These are phyloP conservation scores for Zizania palustris DNA, from an alignment of 202 grass and related monocot species.

Conservation along the genomic window DNA sequence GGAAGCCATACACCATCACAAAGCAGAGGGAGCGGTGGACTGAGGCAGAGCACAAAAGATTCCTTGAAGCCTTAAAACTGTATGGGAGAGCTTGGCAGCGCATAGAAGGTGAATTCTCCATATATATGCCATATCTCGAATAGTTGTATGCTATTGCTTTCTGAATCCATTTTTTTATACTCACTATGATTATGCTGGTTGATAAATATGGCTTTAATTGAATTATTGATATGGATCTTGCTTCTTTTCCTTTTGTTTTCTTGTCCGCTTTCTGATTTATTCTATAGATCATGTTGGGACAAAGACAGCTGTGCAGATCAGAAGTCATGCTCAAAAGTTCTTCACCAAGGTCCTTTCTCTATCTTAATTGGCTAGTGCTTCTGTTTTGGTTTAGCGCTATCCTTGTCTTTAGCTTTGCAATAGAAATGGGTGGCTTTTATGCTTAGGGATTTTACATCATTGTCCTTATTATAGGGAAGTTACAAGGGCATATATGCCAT, in stretches of 20 bases:
- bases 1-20: conserved; percentile 97
- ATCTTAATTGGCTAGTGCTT: conserved; percentile 41
- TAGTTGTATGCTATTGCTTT: conserved; percentile 14
- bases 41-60: conserved; percentile 93
- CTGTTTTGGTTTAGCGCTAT: conserved; percentile 36
- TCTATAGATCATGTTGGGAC: conserved; percentile 89
- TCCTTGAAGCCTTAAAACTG: conserved; percentile 94
- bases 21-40: conserved; percentile 98
- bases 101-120: conserved; percentile 78
- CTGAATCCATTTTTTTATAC: conserved; percentile 23
- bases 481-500: too few relatives aligned
- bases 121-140: conserved; percentile 14
- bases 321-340: conserved; percentile 97
- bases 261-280: conserved; percentile 37
- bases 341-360: conserved; percentile 82
- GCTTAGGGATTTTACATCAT: neutral
- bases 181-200: conserved; percentile 18
- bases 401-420: conserved; percentile 22
- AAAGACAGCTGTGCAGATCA: conserved; percentile 93
- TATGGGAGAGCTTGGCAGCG: conserved; percentile 99
- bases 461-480: too few relatives aligned
- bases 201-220: conserved; percentile 34
- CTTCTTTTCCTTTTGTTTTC: conserved; percentile 34
- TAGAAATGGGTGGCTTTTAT: conserved; percentile 5
- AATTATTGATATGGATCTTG: conserved; percentile 49